Base-by-base conservation (phyloP, 2,329 filamentous ascomycete genomes). In the Claviceps humidiphila region DNA sequence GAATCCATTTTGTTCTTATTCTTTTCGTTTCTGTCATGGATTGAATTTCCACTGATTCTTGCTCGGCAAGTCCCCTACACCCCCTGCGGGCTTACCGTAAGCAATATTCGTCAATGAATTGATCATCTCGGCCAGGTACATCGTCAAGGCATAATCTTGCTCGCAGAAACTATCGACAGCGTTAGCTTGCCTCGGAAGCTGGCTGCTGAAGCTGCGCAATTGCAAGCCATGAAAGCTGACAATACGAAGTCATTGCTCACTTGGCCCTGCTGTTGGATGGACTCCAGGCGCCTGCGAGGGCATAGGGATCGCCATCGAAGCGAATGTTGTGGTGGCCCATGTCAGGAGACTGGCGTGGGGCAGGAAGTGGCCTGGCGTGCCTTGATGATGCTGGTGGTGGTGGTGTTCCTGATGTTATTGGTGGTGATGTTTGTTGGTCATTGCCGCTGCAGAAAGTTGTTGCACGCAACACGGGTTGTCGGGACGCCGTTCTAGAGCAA, bases 81-180 rank as follows among this genome's bases (percentile, higher is more conserved):
- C 39, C 39, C 16, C 39, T 17, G 39, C 16, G n/a, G 22, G 5
- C 44, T 34, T 77, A 80, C 62, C 57, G 47, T 69, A 72, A 2
- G 67, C 57, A 17, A 68, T 51, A 55, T 70, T 73, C 40, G 69
- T 70, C 14, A 72, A 51, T 0, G 68, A 67, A 55, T 73, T 73
- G 57, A 72, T 67, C 49, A 73, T 71, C 54, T 73, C 71, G 34
- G 70, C 70, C 6, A 73, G 56, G 50, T 68, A 72, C 16, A 67
- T 59, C 2, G 68, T 71, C 20, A 73, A 56, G n/a, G 64, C 63
- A 58, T 73, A 73, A 60, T 81, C 78, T 66, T 82, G 65, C 50
- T 69, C 67, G 47, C 67, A 69, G 49, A 69, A 69, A 51, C 67
- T 69, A 46, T 46, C 26, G 11, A 17, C 22, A 8, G 3, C 7